Conservation (phyloP, 2,329 filamentous ascomycete genomes). For the Pseudofabraea citricarpa region DNA sequence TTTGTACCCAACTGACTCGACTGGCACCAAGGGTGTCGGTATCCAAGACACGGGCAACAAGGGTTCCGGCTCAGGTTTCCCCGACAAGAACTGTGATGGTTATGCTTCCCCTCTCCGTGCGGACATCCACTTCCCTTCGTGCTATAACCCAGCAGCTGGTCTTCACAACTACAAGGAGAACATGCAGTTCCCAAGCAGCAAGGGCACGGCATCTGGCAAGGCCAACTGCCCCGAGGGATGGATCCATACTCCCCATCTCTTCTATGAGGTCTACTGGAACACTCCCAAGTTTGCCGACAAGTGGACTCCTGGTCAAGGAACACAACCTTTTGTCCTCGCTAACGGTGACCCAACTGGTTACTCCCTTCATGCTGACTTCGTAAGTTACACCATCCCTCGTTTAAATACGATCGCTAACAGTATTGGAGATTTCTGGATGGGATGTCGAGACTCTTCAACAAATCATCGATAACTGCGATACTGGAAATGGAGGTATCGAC, state of each 20-base stretch:
- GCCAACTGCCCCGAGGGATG: conserved; percentile 69
- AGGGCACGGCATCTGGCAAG: conserved; percentile 27
- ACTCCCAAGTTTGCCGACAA: conserved; percentile 60
- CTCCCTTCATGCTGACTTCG: conserved; percentile 74
- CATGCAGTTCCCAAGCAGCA: conserved; percentile 66
- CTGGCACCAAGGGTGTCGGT: conserved; percentile 47
- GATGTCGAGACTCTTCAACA: conserved; percentile 61
- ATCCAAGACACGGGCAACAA: conserved; percentile 49
- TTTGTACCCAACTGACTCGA: conserved; percentile 48
- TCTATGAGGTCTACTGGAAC: conserved; percentile 84
- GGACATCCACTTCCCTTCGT: conserved; percentile 84
- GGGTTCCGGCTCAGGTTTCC: conserved; percentile 61
- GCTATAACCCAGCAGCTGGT: conserved; percentile 69
- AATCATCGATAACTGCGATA: conserved; percentile 68
- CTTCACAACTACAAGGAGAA: conserved; percentile 55
- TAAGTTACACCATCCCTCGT: conserved; percentile 10
- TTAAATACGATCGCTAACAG: conserved; percentile 27
- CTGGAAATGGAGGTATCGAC: conserved; percentile 54
- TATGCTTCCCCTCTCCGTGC: conserved; percentile 63
- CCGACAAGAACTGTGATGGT: conserved; percentile 63
- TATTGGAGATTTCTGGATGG: conserved; percentile 73
- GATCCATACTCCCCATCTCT: conserved; percentile 66
- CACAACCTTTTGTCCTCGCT: conserved; percentile 70
- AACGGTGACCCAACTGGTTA: conserved; percentile 75
- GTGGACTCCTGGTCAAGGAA: conserved; percentile 54